Evolutionary conservation across 495 filamentous ascomycete genomes (phyloP), one percentile per base, ranked within the genome.

Genomic region (Massariosphaeria phaeospora): DNA sequence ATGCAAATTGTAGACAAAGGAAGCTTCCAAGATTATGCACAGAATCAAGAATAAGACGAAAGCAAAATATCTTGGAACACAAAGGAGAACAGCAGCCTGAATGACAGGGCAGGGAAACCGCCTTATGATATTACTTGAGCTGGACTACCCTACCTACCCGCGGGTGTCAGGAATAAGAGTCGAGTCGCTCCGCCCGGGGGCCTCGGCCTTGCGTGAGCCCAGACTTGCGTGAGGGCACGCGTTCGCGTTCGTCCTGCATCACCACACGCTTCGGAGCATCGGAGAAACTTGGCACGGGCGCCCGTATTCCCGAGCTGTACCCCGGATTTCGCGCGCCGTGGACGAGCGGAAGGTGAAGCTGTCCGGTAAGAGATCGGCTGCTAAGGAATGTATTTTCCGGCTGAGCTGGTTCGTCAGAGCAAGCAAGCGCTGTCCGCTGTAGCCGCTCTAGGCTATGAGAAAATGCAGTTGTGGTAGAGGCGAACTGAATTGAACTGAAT

Each of bases 161-260:
- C 57, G 57, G 57, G 35, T 51, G 30, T 54, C 30, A 45, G 46
- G 30, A 47, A n/a, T n/a, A n/a, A n/a, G 35, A 52, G 29, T 45
- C 39, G 17, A 52, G 55, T 51, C 39, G 40, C 25, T 25, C 41
- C 3, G 11, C 34, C 33, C 33, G 38, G 40, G 57, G n/a, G n/a
- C 57, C 57, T 61, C 57, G 57, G 57, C 52, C 57, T 31, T 56
- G 47, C 30, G 33, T 55, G 27, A 51, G 52, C 57, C 56, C 43
- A 59, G 56, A 52, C 36, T 31, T 25, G 12, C 18, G 31, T 24
- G n/a, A 57, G 29, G 12, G 45, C 55, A 51, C 55, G 55, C 48
- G 55, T 59, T 11, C 21, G 10, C 6, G 20, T 15, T 6, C 23
- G 36, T 44, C 24, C 52, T 40, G 15, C 24, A 43, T 33, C 52